phyloP scores from a whole-genome alignment of 2,329 filamentous ascomycete species.

The Pseudocercospora fuligena region DNA sequence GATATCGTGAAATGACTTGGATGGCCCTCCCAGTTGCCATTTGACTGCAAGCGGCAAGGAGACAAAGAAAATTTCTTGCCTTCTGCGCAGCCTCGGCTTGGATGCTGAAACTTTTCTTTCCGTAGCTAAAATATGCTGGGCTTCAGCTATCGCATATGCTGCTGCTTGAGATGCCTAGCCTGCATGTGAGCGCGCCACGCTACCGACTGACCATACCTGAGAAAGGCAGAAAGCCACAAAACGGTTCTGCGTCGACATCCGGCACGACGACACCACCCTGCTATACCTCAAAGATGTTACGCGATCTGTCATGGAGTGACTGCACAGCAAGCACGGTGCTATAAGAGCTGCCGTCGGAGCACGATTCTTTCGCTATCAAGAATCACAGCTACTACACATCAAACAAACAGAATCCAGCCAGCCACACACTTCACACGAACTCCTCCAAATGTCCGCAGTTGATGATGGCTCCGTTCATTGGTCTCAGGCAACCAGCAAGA shows the following conservation, averaged over 20 bases:
- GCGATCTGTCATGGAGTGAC: not conserved
- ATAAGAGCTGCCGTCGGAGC: not conserved
- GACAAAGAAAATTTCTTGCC: not conserved
- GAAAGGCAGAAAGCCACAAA: not conserved
- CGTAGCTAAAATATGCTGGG: not conserved
- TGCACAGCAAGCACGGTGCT: not conserved
- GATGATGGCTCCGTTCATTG: not conserved
- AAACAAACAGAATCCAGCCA: not conserved
- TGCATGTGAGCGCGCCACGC: not conserved
- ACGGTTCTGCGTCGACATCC: not conserved
- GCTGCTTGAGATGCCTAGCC: not conserved
- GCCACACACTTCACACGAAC: not conserved
- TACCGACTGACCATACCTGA: not conserved
- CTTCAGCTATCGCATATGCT: not conserved
- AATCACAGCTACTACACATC: not conserved
- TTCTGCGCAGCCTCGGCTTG: not conserved
- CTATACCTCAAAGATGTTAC: not conserved
- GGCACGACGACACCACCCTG: not conserved
- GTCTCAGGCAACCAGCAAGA: not conserved
- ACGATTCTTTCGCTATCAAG: not conserved
- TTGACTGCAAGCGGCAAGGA: not conserved
- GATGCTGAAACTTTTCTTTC: not conserved
- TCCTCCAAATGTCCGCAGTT: not conserved
- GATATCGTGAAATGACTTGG: not conserved
- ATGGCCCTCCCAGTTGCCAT: not conserved